These are phyloP conservation scores for Curvularia spicifera DNA, from an alignment of 2,329 filamentous ascomycete genomes.

Conservation along the genomic window DNA sequence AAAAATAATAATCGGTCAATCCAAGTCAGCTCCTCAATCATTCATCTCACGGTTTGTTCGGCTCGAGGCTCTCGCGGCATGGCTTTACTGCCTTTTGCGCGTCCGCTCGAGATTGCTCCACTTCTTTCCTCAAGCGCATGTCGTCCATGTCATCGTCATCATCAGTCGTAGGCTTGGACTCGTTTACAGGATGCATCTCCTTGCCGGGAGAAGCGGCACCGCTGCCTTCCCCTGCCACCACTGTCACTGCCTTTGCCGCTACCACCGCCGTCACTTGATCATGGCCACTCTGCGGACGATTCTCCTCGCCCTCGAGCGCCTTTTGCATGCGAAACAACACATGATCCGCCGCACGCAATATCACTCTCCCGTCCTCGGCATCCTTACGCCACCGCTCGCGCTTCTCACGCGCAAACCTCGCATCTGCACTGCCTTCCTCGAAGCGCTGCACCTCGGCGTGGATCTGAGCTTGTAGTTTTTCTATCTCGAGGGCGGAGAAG, in stretches of 20 bases:
- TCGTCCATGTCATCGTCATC: not conserved
- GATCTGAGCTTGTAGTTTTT: constrained; percentile 23
- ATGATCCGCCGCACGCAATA: constrained; percentile 29
- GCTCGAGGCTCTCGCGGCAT: not conserved
- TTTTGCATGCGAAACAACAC: constrained; percentile 22
- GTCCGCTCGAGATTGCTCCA: constrained; percentile 3
- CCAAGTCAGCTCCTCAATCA: not conserved
- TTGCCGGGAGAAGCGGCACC: not conserved
- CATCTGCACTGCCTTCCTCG: constrained; percentile 20
- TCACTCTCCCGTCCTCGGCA: constrained; percentile 29
- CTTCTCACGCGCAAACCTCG: constrained; percentile 11
- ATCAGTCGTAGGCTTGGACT: not conserved
- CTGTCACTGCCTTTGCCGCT: not conserved
- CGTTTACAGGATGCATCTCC: not conserved
- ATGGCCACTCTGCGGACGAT: too few relatives aligned
- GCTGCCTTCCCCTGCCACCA: not conserved
- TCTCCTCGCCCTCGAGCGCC: not conserved
- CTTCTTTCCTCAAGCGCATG: not conserved
- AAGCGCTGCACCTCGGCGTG: constrained; percentile 27
- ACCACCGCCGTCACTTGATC: too few relatives aligned
- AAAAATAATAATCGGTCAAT: too few relatives aligned
- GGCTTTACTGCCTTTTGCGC: not conserved
- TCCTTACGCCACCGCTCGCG: constrained; percentile 30
- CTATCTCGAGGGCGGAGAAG: constrained; percentile 29
- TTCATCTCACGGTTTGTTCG: constrained; percentile 3